These are phyloP conservation scores for Ramaria sp. DNA, from an alignment of 768 basidiomycete genomes.

Conservation along the genomic window DNA sequence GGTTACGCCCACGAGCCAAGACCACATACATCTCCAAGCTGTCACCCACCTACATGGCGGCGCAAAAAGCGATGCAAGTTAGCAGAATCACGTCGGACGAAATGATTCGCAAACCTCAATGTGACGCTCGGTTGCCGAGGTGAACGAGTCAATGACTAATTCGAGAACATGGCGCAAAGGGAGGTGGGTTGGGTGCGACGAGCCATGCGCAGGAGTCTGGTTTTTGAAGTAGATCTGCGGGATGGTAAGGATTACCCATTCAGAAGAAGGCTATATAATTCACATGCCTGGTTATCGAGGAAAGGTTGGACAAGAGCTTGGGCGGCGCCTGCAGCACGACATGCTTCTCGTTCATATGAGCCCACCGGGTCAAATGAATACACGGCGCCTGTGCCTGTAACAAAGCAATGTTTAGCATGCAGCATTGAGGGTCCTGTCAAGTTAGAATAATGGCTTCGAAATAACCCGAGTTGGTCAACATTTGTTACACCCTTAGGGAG, in stretches of 20 bases:
- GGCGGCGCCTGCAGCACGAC: conserved; percentile 94
- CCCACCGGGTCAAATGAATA: conserved; percentile 99
- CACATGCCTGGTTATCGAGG: conserved; percentile 91
- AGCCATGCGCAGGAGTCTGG: conserved; percentile 64
- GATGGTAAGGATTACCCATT: not conserved
- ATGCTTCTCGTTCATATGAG: conserved; percentile 94
- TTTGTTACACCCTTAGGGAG: too few species aligned
- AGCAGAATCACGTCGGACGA: not conserved
- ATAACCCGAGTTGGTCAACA: not conserved
- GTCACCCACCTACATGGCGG: conserved; percentile 67
- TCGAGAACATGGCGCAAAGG: conserved; percentile 70
- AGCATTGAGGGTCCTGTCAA: not conserved
- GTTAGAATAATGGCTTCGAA: not conserved
- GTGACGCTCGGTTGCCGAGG: conserved; percentile 94
- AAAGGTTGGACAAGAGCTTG: conserved; percentile 92
- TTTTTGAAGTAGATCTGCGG: conserved; percentile 96
- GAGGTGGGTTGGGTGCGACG: conserved; percentile 68
- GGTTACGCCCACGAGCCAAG: conserved; percentile 53
- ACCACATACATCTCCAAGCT: conserved; percentile 89
- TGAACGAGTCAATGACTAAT: conserved; percentile 93
- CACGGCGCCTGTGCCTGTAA: conserved; percentile 85
- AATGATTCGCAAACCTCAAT: conserved; percentile 62
- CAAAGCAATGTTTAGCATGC: not conserved
- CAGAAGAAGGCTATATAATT: not conserved
- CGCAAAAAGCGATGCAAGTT: not conserved